These are phyloP conservation scores for Clitopilus hobsonii DNA, from an alignment of 768 basidiomycete species.

Conservation along the genomic window DNA sequence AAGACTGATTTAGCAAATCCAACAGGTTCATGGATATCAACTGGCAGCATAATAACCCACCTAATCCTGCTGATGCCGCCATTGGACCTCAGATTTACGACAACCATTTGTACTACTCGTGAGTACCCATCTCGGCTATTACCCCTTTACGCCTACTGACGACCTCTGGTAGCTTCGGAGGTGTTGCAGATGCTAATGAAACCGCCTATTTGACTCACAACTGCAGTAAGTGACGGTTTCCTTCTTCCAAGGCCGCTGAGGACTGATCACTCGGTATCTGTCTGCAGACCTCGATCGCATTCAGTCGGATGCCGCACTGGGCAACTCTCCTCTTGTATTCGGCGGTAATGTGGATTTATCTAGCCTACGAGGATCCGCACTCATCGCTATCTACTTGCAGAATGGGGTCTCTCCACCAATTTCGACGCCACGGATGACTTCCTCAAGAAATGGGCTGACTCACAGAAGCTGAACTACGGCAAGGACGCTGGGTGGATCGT, in stretches of 20 bases:
- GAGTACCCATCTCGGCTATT: slow-evolving; percentile 26
- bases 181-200: slow-evolving; percentile 62
- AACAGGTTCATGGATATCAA: slow-evolving; percentile 83
- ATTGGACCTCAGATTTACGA: slow-evolving; percentile 74
- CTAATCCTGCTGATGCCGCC: slow-evolving; percentile 67
- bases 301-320: slow-evolving; percentile 36
- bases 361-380: background rate
- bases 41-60: slow-evolving; percentile 67
- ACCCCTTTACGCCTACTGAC: background rate
- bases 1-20: too few species aligned
- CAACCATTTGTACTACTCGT: slow-evolving; percentile 77
- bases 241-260: background rate
- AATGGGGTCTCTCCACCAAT: slow-evolving; percentile 55
- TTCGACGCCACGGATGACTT: slow-evolving; percentile 52
- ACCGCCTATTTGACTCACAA: slow-evolving; percentile 61
- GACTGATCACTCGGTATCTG: background rate
- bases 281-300: slow-evolving; percentile 55
- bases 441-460: slow-evolving; percentile 54
- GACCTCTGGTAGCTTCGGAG: slow-evolving; percentile 46
- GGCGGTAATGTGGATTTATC: background rate
- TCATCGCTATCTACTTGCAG: slow-evolving; percentile 23
- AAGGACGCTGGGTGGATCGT: slow-evolving; percentile 56
- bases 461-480: slow-evolving; percentile 54
- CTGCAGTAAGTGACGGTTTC: slow-evolving; percentile 51
- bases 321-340: background rate